Conservation (phyloP, 2,329 filamentous ascomycete species). For the Aspergillus luchuensis region DNA sequence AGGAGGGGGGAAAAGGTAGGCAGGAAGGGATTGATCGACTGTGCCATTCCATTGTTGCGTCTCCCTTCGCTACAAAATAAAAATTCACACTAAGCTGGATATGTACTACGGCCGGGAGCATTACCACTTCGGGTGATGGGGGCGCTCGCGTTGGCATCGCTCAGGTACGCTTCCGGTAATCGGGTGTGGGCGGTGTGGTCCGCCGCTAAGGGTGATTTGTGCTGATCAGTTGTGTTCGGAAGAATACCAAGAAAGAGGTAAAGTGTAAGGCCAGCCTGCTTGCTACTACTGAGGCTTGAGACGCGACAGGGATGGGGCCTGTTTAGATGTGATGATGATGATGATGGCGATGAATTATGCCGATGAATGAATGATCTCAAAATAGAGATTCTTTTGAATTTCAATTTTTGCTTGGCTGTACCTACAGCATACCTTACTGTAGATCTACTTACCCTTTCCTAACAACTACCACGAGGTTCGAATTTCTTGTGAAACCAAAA, state of each 20-base stretch:
- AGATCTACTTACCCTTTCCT: too few relatives aligned
- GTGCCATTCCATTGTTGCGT: constrained; percentile 5
- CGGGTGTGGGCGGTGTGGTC: constrained; percentile 8
- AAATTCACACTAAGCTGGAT: too few relatives aligned
- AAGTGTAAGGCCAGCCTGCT: neutral
- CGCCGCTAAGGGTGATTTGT: constrained; percentile 8
- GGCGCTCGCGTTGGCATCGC: neutral
- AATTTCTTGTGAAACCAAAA: neutral
- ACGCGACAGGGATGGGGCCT: neutral
- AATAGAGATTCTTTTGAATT: too few relatives aligned
- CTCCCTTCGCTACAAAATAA: too few relatives aligned
- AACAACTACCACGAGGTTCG: too few relatives aligned
- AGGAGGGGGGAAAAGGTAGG: neutral
- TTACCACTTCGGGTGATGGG: constrained; percentile 12
- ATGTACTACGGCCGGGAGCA: constrained; percentile 12
- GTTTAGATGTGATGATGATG: neutral
- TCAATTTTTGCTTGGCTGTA: too few relatives aligned
- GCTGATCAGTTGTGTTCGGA: constrained; percentile 9
- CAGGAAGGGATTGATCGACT: neutral
- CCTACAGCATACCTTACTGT: too few relatives aligned
- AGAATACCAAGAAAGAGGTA: neutral
- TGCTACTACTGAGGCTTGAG: neutral
- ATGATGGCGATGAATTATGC: too few relatives aligned
- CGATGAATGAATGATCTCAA: too few relatives aligned
- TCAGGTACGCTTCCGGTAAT: constrained; percentile 13